Evolutionary conservation across 768 basidiomycete species (phyloP).

Genomic region (Kwoniella heveanensis): DNA sequence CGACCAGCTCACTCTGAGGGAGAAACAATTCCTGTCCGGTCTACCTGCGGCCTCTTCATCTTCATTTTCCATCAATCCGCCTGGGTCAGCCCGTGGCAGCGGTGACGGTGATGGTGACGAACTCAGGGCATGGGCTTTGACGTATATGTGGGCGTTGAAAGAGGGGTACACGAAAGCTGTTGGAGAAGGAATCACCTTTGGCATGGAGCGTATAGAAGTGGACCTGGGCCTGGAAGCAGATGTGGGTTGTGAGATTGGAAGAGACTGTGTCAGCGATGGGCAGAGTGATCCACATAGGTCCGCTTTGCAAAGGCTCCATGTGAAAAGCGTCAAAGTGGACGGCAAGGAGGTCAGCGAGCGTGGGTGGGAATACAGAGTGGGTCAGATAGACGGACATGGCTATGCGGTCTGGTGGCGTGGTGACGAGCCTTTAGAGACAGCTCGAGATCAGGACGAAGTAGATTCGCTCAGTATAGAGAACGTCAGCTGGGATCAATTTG

Average conservation of each 20-base stretch:
- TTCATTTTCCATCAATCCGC: too few relatives aligned
- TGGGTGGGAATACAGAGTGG: conserved; percentile 24
- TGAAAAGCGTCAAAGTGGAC: conserved; percentile 22
- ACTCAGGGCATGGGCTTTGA: conserved; percentile 24
- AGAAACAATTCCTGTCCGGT: conserved; percentile 20
- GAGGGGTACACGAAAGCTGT: conserved; percentile 47
- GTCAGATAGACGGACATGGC: conserved; percentile 16
- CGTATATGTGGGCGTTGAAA: conserved; percentile 42
- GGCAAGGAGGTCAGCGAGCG: conserved; percentile 23
- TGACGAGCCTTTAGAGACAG: conserved; percentile 2
- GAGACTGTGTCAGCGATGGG: conserved; percentile 17
- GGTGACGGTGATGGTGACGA: conserved; percentile 4
- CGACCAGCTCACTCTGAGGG: conserved; percentile 28
- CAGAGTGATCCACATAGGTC: background rate
- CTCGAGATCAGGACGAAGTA: too few relatives aligned
- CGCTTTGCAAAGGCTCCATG: background rate
- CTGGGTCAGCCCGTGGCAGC: too few relatives aligned
- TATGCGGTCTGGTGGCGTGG: conserved; percentile 36
- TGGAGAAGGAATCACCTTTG: conserved; percentile 44
- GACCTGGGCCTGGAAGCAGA: conserved; percentile 11
- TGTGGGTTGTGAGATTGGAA: background rate
- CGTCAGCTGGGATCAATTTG: conserved; percentile 28
- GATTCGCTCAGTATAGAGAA: conserved; percentile 7
- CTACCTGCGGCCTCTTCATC: background rate
- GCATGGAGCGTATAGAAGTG: conserved; percentile 38